These are phyloP conservation scores for Falciphora oryzae DNA, from an alignment of 2,329 filamentous ascomycete species.

Conservation along the genomic window DNA sequence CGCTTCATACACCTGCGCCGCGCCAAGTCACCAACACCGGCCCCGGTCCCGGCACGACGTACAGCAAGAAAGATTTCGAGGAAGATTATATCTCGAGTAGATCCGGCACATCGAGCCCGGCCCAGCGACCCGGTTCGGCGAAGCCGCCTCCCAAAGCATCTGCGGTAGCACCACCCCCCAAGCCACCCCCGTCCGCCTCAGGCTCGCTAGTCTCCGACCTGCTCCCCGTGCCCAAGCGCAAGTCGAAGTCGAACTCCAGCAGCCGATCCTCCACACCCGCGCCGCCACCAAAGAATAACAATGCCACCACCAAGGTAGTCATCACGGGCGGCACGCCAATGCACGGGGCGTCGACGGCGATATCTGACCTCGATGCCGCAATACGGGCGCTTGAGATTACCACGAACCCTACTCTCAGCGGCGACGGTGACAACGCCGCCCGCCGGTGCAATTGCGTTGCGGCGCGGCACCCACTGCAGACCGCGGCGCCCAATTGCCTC, in stretches of 20 bases:
- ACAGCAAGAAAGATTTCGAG: slow-evolving; percentile 66
- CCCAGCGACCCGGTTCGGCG: slow-evolving; percentile 28
- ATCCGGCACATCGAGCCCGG: slow-evolving; percentile 32
- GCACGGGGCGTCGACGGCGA: slow-evolving; percentile 70
- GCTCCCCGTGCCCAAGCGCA: slow-evolving; percentile 44
- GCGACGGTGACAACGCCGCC: slow-evolving; percentile 40
- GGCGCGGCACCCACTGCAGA: slow-evolving; percentile 77
- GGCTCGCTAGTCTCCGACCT: slow-evolving; percentile 79
- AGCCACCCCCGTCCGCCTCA: slow-evolving; percentile 59
- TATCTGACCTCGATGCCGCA: slow-evolving; percentile 69
- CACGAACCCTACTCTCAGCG: slow-evolving; percentile 67
- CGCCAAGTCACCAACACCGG: slow-evolving; percentile 60
- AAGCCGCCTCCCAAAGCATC: slow-evolving; percentile 43
- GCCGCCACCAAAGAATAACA: slow-evolving; percentile 35
- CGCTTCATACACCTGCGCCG: slow-evolving; percentile 58
- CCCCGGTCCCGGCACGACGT: slow-evolving; percentile 58
- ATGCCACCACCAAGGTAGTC: slow-evolving; percentile 49
- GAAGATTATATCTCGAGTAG: slow-evolving; percentile 65
- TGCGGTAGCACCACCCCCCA: slow-evolving; percentile 40
- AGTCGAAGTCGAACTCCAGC: slow-evolving; percentile 41
- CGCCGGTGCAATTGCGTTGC: slow-evolving; percentile 85
- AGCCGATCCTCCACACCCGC: slow-evolving; percentile 48
- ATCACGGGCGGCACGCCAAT: slow-evolving; percentile 75
- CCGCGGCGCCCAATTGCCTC: slow-evolving; percentile 89
- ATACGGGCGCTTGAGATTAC: slow-evolving; percentile 88